These are phyloP conservation scores for Fraxinus latifolia DNA, from an alignment of 305 asterid genomes.

Conservation along the genomic window DNA sequence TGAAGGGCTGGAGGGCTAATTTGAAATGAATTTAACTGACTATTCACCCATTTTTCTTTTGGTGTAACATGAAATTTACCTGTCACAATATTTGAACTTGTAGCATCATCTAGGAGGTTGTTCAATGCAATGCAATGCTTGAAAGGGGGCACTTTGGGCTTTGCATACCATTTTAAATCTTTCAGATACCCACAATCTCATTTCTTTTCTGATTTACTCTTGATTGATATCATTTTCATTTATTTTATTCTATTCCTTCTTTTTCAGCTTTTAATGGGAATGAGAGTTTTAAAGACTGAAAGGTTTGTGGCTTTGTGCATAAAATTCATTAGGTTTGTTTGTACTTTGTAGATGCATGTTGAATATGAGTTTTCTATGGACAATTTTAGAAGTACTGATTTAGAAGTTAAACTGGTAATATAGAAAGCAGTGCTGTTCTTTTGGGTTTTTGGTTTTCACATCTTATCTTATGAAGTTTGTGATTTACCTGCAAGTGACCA, in stretches of 20 bases:
- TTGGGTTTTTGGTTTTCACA: neutral
- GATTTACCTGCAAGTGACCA: neutral
- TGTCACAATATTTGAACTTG: neutral
- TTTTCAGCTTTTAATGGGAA: neutral
- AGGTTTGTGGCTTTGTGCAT: neutral
- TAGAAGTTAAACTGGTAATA: neutral
- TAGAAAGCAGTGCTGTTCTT: neutral
- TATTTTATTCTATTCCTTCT: neutral
- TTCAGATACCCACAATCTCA: neutral
- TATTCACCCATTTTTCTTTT: slow-evolving; percentile 1
- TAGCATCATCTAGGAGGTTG: slow-evolving; percentile 1
- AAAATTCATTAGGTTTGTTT: neutral
- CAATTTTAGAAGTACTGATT: neutral
- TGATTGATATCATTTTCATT: neutral
- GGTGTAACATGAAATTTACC: slow-evolving; percentile 13
- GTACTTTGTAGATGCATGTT: neutral
- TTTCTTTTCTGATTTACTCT: neutral
- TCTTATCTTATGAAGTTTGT: neutral
- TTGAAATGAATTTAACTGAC: neutral
- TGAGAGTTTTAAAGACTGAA: neutral
- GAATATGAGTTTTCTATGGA: neutral
- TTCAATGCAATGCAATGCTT: neutral
- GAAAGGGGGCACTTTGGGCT: neutral
- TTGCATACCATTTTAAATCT: neutral
- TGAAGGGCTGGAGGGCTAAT: neutral